A percentile compares a stretch with the other conserved stretches of the same genome.
Evolutionary conservation across 2,329 filamentous ascomycete species (phyloP).

Genomic region (Penicillium olsonii): DNA sequence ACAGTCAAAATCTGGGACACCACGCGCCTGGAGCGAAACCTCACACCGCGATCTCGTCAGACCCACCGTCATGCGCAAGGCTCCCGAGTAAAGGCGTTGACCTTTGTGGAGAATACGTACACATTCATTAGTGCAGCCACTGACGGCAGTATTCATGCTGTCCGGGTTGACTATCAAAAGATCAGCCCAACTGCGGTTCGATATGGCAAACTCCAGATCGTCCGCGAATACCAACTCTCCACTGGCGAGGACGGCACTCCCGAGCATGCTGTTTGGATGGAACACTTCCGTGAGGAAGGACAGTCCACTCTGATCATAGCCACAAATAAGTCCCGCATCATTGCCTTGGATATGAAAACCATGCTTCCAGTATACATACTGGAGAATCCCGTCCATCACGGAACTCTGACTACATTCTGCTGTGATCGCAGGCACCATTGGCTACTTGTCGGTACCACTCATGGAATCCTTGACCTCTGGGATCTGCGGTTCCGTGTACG

Average conservation of each 20-base stretch:
- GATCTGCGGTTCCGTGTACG: conserved; percentile 92
- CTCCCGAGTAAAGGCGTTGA: conserved; percentile 74
- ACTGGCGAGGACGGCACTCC: conserved; percentile 41
- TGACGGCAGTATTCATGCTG: conserved; percentile 86
- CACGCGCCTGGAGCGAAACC: conserved; percentile 82
- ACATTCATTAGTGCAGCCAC: conserved; percentile 88
- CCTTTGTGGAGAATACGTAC: conserved; percentile 91
- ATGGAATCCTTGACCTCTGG: conserved; percentile 92
- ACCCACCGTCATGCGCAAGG: conserved; percentile 75
- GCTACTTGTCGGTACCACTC: conserved; percentile 87
- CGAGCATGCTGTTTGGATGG: conserved; percentile 85
- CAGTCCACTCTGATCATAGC: conserved; percentile 82
- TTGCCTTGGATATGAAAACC: conserved; percentile 81
- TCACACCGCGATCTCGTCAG: conserved; percentile 82
- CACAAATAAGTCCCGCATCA: conserved; percentile 79
- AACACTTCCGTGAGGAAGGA: conserved; percentile 83
- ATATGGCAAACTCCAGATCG: conserved; percentile 74
- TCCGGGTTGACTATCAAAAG: conserved; percentile 72
- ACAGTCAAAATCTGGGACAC: conserved; percentile 93
- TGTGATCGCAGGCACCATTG: conserved; percentile 84
- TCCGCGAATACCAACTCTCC: conserved; percentile 77
- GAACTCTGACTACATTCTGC: conserved; percentile 87
- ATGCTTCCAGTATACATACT: conserved; percentile 82
- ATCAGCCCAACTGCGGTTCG: conserved; percentile 58
- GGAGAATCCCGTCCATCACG: conserved; percentile 87